Conservation (phyloP, 345 rosid species). For the Passiflora organensis region DNA sequence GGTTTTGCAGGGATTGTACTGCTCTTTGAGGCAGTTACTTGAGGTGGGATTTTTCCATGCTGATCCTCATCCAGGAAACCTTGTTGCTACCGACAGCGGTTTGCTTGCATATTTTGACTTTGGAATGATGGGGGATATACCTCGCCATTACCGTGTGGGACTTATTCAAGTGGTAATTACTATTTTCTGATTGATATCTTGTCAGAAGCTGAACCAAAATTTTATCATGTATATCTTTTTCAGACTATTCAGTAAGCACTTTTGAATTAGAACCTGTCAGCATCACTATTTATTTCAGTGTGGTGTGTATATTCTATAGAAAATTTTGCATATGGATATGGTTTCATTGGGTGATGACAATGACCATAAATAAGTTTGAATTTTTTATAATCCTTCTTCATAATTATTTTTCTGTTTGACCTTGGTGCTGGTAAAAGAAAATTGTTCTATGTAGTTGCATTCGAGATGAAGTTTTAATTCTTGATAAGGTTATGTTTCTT, state of each 20-base stretch:
- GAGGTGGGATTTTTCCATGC: constrained; percentile 98
- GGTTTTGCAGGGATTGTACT: constrained; percentile 64
- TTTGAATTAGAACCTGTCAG: not conserved
- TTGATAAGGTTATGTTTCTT: constrained; percentile 35
- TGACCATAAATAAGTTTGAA: too few species aligned
- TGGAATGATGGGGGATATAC: constrained; percentile 98
- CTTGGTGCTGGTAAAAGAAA: constrained; percentile 5
- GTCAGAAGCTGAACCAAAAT: not conserved
- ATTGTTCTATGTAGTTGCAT: constrained; percentile 14
- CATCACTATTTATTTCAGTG: not conserved
- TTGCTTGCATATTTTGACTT: constrained; percentile 91
- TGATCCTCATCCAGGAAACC: constrained; percentile 99
- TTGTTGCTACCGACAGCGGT: constrained; percentile 67
- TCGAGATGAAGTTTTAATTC: constrained; percentile 16
- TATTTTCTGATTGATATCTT: constrained; percentile 1
- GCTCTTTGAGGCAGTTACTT: constrained; percentile 91
- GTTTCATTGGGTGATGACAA: too few species aligned
- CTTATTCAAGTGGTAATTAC: constrained; percentile 82
- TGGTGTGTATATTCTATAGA: not conserved
- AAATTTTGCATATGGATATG: not conserved
- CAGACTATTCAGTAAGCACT: not conserved
- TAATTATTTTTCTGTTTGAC: too few species aligned
- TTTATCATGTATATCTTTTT: not conserved
- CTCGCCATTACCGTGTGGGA: constrained; percentile 91
- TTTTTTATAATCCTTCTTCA: too few species aligned